Conservation (phyloP, 176 grass and related monocot genomes). For the Luzula sylvatica region DNA sequence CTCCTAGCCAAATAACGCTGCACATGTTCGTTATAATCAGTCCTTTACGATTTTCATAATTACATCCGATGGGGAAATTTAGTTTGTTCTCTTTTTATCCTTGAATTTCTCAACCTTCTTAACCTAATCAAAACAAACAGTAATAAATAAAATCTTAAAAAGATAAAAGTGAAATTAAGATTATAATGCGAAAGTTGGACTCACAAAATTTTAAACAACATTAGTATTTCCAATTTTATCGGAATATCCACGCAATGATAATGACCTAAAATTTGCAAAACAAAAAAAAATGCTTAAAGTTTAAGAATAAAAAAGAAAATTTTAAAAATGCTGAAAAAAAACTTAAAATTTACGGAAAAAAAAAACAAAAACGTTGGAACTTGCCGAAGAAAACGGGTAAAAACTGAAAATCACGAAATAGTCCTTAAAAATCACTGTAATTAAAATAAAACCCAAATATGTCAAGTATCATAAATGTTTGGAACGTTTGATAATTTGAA, state of each 20-base stretch:
- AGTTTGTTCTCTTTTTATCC: slow-evolving; percentile 83
- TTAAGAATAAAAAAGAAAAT: too few relatives aligned
- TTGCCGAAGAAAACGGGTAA: too few relatives aligned
- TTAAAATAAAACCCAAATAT: too few relatives aligned
- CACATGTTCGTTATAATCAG: slow-evolving; percentile 94
- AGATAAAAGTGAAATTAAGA: background rate
- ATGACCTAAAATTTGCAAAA: too few relatives aligned
- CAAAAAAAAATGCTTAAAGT: too few relatives aligned
- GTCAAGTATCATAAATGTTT: too few relatives aligned
- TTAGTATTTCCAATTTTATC: slow-evolving; percentile 86
- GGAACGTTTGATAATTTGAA: too few relatives aligned
- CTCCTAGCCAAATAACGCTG: slow-evolving; percentile 90
- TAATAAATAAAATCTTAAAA: slow-evolving; percentile 10
- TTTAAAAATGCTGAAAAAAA: too few relatives aligned
- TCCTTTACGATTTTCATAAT: slow-evolving; percentile 99
- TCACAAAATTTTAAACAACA: slow-evolving; percentile 91
- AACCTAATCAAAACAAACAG: slow-evolving; percentile 35
- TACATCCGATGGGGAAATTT: slow-evolving; percentile 89
- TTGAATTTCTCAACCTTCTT: slow-evolving; percentile 83
- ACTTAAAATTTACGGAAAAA: too few relatives aligned
- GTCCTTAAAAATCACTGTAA: too few relatives aligned
- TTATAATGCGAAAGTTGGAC: slow-evolving; percentile 8
- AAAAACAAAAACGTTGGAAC: too few relatives aligned
- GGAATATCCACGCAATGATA: slow-evolving; percentile 94
- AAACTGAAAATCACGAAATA: too few relatives aligned